Evolutionary conservation across 768 basidiomycete species (phyloP).

Genomic region (Leccinum variicolor): DNA sequence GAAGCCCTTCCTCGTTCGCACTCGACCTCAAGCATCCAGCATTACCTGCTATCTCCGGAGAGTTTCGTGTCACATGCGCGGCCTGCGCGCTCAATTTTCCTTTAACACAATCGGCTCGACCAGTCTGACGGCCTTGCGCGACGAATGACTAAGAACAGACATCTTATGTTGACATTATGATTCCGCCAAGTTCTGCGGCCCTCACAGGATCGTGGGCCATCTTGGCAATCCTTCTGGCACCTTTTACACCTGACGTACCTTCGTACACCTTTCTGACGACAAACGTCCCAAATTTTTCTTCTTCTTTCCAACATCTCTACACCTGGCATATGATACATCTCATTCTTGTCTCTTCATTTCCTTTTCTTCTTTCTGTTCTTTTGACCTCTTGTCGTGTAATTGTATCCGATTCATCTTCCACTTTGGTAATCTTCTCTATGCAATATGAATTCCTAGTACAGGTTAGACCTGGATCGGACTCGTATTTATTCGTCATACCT

Average conservation of each 20-base stretch:
- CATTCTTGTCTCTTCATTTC: not conserved
- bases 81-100: slow-evolving; percentile 25
- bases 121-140: slow-evolving; percentile 26
- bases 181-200: not conserved
- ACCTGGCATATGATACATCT: not conserved
- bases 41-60: slow-evolving; percentile 38
- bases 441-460: slow-evolving; percentile 1
- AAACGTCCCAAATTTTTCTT: not conserved
- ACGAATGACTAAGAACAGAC: not conserved
- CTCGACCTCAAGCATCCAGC: slow-evolving; percentile 56
- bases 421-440: not conserved
- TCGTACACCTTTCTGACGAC: slow-evolving; percentile 1
- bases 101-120: slow-evolving; percentile 22
- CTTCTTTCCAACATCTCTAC: not conserved
- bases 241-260: not conserved
- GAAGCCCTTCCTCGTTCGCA: slow-evolving; percentile 37
- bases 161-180: not conserved
- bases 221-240: not conserved
- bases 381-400: slow-evolving; percentile 13
- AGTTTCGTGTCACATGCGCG: slow-evolving; percentile 21
- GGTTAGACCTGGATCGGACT: slow-evolving; percentile 3
- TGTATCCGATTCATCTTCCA: not conserved
- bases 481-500: slow-evolving; percentile 11
- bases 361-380: not conserved
- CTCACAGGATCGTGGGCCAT: not conserved